Conservation (phyloP, 2,329 filamentous ascomycete genomes). For the Neobulgaria alba region DNA sequence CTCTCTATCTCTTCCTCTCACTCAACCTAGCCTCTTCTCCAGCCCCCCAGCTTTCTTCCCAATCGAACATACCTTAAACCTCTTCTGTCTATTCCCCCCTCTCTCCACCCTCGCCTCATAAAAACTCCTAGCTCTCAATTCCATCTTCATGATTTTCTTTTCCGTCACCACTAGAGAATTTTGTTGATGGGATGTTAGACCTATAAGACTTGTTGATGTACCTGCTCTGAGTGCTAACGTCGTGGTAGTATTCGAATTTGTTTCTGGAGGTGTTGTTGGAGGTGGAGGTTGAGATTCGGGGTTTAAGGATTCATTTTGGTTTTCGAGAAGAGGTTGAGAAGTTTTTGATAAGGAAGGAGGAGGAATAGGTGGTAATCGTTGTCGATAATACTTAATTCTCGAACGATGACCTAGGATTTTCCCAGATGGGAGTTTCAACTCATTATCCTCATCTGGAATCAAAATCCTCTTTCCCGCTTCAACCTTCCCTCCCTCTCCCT, state of each 20-base stretch:
- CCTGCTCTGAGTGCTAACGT: slow-evolving; percentile 10
- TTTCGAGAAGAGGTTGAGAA: slow-evolving; percentile 1
- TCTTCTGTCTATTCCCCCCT: slow-evolving; percentile 23
- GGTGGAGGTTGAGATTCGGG: not conserved
- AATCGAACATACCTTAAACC: slow-evolving; percentile 16
- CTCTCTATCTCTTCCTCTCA: no score
- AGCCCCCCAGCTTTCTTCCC: slow-evolving; percentile 22
- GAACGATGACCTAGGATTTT: slow-evolving; percentile 29
- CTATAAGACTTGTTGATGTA: slow-evolving; percentile 16
- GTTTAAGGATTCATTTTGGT: not conserved
- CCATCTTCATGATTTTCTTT: slow-evolving; percentile 17
- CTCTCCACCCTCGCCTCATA: slow-evolving; percentile 19
- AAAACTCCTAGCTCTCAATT: slow-evolving; percentile 17
- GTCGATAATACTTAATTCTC: slow-evolving; percentile 3
- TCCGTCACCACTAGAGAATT: slow-evolving; percentile 19
- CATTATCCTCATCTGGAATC: slow-evolving; percentile 21
- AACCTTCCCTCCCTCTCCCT: slow-evolving; percentile 3
- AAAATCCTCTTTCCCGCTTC: not conserved
- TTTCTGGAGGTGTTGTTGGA: not conserved
- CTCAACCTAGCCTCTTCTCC: slow-evolving; percentile 19
- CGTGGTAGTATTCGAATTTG: not conserved
- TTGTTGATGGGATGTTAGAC: slow-evolving; percentile 18
- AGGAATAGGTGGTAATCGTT: slow-evolving; percentile 5
- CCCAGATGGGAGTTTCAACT: slow-evolving; percentile 31
- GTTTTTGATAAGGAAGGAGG: not conserved